Percentiles rank a stretch among this genome's conserved stretches.
Evolutionary conservation across 2,329 filamentous ascomycete species (phyloP).

Genomic region (Cladosporium sp.): DNA sequence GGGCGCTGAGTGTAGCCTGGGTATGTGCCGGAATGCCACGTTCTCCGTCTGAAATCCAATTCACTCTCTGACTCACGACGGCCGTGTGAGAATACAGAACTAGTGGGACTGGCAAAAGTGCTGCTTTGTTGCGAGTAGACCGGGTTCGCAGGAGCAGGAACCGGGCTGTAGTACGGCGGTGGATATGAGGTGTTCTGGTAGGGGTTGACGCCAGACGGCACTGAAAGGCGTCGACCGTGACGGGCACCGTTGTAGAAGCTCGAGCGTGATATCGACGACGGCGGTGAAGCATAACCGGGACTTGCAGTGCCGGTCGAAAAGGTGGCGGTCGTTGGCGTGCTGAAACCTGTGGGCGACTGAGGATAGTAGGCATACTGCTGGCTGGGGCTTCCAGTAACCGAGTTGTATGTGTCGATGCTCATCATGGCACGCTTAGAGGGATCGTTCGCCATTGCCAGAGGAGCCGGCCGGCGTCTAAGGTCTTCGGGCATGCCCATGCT

Average conservation of each 20-base stretch:
- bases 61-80: conserved; percentile 64
- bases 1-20: conserved; percentile 55
- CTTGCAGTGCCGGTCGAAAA: conserved; percentile 73
- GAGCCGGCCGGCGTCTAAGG: conserved; percentile 66
- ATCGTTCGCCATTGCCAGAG: conserved; percentile 75
- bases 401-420: conserved; percentile 57
- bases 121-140: conserved; percentile 53
- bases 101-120: conserved; percentile 61
- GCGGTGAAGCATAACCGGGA: conserved; percentile 73
- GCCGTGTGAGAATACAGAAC: conserved; percentile 55
- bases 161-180: conserved; percentile 50
- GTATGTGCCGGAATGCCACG: conserved; percentile 79
- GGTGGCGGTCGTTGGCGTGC: conserved; percentile 76
- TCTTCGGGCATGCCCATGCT: conserved; percentile 62
- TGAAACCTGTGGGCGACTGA: conserved; percentile 66
- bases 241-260: conserved; percentile 68
- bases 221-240: conserved; percentile 70
- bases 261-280: conserved; percentile 60
- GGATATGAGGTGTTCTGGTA: conserved; percentile 56
- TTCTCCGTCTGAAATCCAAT: conserved; percentile 73
- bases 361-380: conserved; percentile 59
- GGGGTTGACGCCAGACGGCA: conserved; percentile 68
- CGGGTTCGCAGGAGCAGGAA: conserved; percentile 45
- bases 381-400: conserved; percentile 55
- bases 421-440: conserved; percentile 54